These are phyloP conservation scores for Penicillium hordei DNA, from an alignment of 2,329 filamentous ascomycete genomes.

Conservation along the genomic window DNA sequence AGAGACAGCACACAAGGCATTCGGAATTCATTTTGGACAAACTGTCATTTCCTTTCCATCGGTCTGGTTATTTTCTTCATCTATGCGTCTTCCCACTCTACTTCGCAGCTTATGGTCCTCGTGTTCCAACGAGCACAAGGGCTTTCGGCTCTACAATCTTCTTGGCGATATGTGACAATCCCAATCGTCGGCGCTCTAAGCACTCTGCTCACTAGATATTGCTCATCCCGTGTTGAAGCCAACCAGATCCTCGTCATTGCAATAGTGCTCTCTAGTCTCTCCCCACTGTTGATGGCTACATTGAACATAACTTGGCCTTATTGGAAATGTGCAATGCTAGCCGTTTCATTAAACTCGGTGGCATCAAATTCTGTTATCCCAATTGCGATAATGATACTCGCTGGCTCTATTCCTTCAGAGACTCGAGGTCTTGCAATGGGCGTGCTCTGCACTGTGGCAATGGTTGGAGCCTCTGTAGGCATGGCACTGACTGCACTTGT, in stretches of 20 bases:
- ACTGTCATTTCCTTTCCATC: conserved; percentile 2
- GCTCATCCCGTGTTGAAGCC: neutral
- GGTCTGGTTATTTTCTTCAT: conserved; percentile 5
- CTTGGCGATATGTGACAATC: conserved; percentile 2
- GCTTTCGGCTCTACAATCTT: conserved; percentile 1
- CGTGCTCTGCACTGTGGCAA: conserved; percentile 7
- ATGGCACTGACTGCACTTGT: conserved; percentile 4
- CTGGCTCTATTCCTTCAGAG: neutral
- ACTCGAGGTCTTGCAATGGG: conserved; percentile 4
- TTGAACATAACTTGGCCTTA: neutral
- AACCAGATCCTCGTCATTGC: neutral
- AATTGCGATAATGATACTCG: neutral
- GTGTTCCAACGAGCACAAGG: conserved; percentile 8
- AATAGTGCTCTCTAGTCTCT: neutral
- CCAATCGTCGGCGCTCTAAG: neutral
- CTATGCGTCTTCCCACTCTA: conserved; percentile 1
- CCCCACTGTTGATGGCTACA: conserved; percentile 3
- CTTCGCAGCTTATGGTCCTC: conserved; percentile 2
- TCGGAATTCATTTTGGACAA: conserved; percentile 8
- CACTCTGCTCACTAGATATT: neutral
- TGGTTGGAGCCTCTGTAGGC: conserved; percentile 6
- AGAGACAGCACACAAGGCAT: neutral
- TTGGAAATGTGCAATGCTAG: neutral
- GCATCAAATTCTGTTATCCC: neutral
- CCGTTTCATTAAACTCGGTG: neutral